phyloP scores from a whole-genome alignment of 176 grass and related monocot genomes.

The Zoysia pacifica region DNA sequence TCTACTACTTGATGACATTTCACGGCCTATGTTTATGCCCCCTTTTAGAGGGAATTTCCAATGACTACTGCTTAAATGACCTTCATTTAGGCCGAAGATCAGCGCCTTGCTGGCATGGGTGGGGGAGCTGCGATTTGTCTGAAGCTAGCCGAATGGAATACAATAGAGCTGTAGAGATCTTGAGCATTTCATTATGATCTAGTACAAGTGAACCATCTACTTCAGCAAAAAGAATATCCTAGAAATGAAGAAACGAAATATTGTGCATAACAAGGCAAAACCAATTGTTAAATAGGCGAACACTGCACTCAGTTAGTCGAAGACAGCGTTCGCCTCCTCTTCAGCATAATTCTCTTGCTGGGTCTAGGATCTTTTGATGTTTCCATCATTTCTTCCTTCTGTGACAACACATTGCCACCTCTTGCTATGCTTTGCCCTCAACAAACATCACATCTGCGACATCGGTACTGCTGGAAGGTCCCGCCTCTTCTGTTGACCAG shows the following conservation, averaged over 20 bases:
- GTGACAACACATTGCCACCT: neutral
- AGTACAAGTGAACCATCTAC: constrained; percentile 5
- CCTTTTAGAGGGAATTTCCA: too few species aligned
- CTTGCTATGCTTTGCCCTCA: constrained; percentile 27
- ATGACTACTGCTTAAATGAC: too few species aligned
- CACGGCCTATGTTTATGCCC: too few species aligned
- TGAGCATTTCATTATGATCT: neutral
- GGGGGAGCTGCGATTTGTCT: too few species aligned
- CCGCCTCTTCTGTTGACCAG: constrained; percentile 37
- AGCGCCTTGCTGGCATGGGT: too few species aligned
- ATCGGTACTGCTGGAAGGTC: constrained; percentile 37
- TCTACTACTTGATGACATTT: too few species aligned
- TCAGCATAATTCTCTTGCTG: constrained; percentile 48
- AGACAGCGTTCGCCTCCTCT: constrained; percentile 57
- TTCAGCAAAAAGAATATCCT: neutral
- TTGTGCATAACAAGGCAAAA: constrained; percentile 13
- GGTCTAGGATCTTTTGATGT: neutral
- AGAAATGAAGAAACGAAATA: constrained; percentile 6
- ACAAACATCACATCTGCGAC: constrained; percentile 35
- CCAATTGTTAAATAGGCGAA: neutral
- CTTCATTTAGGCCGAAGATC: too few species aligned
- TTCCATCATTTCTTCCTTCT: constrained; percentile 16
- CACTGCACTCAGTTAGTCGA: constrained; percentile 44
- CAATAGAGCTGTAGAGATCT: neutral
- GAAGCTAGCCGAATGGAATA: too few species aligned